Evolutionary conservation across 371 early-diverging fungal species (phyloP).

Genomic region (Mucor plumbeus): DNA sequence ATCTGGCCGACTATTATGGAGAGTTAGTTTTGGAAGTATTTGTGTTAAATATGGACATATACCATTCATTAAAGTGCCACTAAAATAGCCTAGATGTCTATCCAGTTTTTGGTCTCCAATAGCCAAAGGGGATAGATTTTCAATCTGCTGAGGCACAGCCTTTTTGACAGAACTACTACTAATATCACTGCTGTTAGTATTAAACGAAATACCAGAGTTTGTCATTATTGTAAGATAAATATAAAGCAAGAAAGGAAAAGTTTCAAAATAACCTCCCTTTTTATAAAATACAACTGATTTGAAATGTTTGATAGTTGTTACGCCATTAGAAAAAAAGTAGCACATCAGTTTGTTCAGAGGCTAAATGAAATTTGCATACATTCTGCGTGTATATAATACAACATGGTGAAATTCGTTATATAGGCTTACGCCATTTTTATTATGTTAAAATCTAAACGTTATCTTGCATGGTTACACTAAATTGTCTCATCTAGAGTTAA

Average conservation of each 20-base stretch:
- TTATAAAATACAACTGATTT: background rate
- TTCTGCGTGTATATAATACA: background rate
- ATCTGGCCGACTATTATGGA: constrained; percentile 25
- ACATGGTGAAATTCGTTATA: constrained; percentile 3
- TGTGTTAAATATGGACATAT: background rate
- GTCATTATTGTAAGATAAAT: background rate
- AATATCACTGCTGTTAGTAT: background rate
- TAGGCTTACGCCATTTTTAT: background rate
- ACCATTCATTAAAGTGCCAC: constrained; percentile 37
- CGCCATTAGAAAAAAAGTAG: background rate
- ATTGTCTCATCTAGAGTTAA: background rate
- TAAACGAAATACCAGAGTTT: background rate
- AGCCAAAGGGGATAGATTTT: constrained; percentile 27
- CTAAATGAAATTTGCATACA: background rate
- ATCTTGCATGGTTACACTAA: constrained; percentile 3
- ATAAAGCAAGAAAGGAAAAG: background rate
- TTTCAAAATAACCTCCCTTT: background rate
- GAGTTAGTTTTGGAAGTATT: background rate
- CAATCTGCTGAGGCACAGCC: constrained; percentile 21
- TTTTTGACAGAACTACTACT: background rate
- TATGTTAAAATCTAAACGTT: background rate
- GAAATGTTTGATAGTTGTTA: background rate
- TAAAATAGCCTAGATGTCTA: constrained; percentile 33
- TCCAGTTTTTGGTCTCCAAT: constrained; percentile 33
- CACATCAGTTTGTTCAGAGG: background rate